These are phyloP conservation scores for Ogataea hybrid DNA, from an alignment of 1,139 yeast species.

Conservation along the genomic window DNA sequence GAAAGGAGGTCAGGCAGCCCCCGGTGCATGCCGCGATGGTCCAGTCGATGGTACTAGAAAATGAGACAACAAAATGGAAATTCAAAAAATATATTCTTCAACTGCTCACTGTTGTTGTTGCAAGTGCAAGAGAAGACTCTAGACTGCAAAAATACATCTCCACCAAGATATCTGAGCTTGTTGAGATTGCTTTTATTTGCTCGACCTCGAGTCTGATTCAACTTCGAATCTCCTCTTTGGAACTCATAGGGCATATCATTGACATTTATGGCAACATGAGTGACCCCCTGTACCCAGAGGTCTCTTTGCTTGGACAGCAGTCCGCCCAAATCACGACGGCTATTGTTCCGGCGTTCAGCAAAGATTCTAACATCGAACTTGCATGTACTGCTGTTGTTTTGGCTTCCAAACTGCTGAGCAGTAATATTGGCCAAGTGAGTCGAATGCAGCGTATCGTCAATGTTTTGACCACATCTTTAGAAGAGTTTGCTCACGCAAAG, in stretches of 20 bases:
- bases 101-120: constrained; percentile 52
- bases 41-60: constrained; percentile 37
- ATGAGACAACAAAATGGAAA: constrained; percentile 70
- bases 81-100: constrained; percentile 62
- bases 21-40: constrained; percentile 10
- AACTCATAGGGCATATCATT: constrained; percentile 60
- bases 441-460: constrained; percentile 61
- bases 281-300: constrained; percentile 74
- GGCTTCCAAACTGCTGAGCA: constrained; percentile 72
- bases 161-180: constrained; percentile 62
- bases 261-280: constrained; percentile 46
- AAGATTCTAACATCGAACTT: constrained; percentile 68
- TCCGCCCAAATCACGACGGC: constrained; percentile 95
- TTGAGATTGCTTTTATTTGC: constrained; percentile 80
- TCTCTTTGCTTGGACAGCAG: constrained; percentile 80
- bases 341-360: constrained; percentile 80
- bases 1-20: constrained; percentile 12
- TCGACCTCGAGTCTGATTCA: constrained; percentile 68
- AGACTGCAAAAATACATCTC: constrained; percentile 44
- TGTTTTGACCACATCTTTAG: constrained; percentile 65
- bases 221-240: constrained; percentile 65
- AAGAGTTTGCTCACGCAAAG: constrained; percentile 45
- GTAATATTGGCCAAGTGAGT: constrained; percentile 45
- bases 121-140: constrained; percentile 40
- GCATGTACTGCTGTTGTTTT: constrained; percentile 79